Conservation (phyloP, 371 early-diverging fungal species). For the Caulochytrium protostelioides region DNA sequence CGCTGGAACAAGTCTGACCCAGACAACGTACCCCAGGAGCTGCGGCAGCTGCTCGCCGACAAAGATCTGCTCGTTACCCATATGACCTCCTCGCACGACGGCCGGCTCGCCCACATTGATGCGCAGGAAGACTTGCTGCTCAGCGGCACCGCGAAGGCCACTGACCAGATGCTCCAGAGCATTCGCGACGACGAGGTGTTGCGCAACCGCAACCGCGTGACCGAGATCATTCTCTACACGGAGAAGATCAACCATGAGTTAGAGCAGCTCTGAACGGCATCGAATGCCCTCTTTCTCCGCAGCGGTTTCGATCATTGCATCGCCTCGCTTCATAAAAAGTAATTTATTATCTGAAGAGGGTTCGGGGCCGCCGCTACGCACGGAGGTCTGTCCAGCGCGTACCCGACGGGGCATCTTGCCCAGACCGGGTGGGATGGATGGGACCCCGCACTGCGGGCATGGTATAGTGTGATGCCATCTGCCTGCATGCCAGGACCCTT, state of each 20-base stretch:
- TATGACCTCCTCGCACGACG: conserved; percentile 26
- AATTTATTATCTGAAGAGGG: not conserved
- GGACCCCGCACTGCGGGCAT: no score
- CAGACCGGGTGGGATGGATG: no score
- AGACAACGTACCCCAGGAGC: not conserved
- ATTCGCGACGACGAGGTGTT: conserved; percentile 18
- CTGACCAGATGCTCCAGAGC: conserved; percentile 12
- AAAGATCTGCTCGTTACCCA: conserved; percentile 24
- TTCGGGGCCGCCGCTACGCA: no score
- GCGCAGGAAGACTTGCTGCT: conserved; percentile 20
- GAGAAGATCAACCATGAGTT: conserved; percentile 20
- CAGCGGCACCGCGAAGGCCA: conserved; percentile 16
- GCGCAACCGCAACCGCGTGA: conserved; percentile 20
- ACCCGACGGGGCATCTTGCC: no score
- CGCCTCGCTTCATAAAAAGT: no score
- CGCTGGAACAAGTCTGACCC: conserved; percentile 14
- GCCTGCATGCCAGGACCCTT: no score
- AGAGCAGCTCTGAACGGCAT: conserved; percentile 5
- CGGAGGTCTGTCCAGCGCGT: no score
- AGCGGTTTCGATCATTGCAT: no score
- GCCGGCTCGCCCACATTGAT: conserved; percentile 21
- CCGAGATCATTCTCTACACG: conserved; percentile 23
- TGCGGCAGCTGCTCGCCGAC: conserved; percentile 12
- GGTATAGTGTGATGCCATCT: no score
- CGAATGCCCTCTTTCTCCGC: no score